These are phyloP conservation scores for Sporothrix schenckii DNA, from an alignment of 2,329 filamentous ascomycete species.

Conservation along the genomic window DNA sequence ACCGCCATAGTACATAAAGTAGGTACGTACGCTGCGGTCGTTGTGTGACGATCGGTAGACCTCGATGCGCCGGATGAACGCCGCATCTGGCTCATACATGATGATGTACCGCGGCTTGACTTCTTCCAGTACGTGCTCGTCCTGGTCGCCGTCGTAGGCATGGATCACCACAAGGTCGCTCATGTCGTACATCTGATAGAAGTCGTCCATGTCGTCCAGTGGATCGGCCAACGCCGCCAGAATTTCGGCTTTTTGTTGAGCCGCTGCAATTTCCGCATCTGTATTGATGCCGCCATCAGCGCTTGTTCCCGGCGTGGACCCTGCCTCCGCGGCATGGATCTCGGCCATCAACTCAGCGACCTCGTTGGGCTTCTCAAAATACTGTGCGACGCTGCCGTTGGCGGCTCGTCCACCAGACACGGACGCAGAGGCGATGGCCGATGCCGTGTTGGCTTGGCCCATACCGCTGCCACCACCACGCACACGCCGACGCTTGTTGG, in stretches of 20 bases:
- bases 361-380: constrained; percentile 80
- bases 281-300: constrained; percentile 60
- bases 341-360: constrained; percentile 82
- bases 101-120: constrained; percentile 91
- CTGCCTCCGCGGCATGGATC: constrained; percentile 75
- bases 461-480: constrained; percentile 72
- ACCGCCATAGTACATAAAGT: constrained; percentile 94
- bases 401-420: constrained; percentile 59
- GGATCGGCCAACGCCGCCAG: constrained; percentile 64
- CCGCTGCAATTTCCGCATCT: constrained; percentile 33
- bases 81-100: constrained; percentile 96
- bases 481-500: constrained; percentile 83
- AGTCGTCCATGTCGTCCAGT: constrained; percentile 87
- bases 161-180: constrained; percentile 85
- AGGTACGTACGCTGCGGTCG: constrained; percentile 84
- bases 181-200: constrained; percentile 90
- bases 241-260: constrained; percentile 71
- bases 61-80: constrained; percentile 92
- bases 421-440: constrained; percentile 22
- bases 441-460: constrained; percentile 47
- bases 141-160: constrained; percentile 92
- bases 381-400: constrained; percentile 73
- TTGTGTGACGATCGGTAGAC: constrained; percentile 95
- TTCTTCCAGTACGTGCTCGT: constrained; percentile 95
- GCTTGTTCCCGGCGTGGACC: constrained; percentile 57